Base-by-base conservation (phyloP, 495 filamentous ascomycete genomes). In the Lasiosphaeria ovina region DNA sequence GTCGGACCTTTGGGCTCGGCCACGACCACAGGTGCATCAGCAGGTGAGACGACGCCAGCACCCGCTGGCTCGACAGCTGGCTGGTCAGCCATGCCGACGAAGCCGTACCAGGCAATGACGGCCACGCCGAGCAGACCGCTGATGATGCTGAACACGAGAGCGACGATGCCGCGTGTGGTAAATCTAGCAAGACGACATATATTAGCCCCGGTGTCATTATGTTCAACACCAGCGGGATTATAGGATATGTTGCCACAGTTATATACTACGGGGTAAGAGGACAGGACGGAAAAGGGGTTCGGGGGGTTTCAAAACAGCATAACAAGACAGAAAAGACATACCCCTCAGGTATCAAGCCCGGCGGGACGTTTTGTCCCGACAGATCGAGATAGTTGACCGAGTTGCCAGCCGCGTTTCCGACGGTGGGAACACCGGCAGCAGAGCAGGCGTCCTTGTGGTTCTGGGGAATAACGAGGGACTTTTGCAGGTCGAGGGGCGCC, bases 331-430 rank as follows among this genome's bases (percentile, higher is more conserved):
- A 50, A 16, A 47, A 52, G 49, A 74, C 78, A 57, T 68, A 83
- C 62, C 91, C 90, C 16, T 72, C 78, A 0, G 89, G 89, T 24
- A 94, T 62, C 51, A 77, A 81, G 0, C 63, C 69, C 0, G 87
- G 83, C 10, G 82, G 72, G 24, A 51, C 72, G 52, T 84, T 87
- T 66, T 85, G 77, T 6, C 89, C 89, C 0, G 62, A 72, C 10
- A 95, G 72, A 65, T 93, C 83, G 3, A 92, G 72, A 14, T 83
- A 72, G 64, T 95, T 74, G 0, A 63, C 68, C 0, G 80, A 81
- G 61, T 92, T 91, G 0, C 82, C 91, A 0, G 89, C 91, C 0
- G 91, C 91, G 67, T 96, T 96, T 3, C 91, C 91, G 3, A 63
- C 69, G 0, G 73, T 84, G 1, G 81, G 77, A 0, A 82, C 67